Evolutionary conservation across 1,284 basidiomycete genomes (phyloP).

Genomic region (Papiliotrema terrestris): DNA sequence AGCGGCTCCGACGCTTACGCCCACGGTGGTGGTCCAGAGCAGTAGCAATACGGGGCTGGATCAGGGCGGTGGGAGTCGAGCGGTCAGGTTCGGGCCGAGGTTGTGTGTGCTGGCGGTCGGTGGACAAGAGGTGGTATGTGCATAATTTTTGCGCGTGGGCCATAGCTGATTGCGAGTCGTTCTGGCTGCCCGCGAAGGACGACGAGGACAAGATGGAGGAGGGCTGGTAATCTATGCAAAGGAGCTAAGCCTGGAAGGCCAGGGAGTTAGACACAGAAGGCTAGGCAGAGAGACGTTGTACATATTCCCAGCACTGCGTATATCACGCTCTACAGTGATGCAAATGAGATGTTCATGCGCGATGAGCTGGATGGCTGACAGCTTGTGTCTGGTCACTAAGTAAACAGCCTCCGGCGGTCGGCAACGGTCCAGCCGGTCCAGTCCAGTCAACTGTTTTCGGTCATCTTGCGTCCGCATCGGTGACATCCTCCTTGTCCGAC

Average conservation of each 20-base stretch:
- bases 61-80: conserved; percentile 50
- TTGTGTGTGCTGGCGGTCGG: conserved; percentile 83
- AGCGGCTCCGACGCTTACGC: conserved; percentile 1
- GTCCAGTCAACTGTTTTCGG: no score
- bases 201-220: conserved; percentile 10
- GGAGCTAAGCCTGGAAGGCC: no score
- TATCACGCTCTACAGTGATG: neutral
- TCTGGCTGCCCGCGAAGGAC: conserved; percentile 17
- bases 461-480: neutral
- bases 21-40: conserved; percentile 25
- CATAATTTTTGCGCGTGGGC: neutral
- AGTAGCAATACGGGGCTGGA: conserved; percentile 5
- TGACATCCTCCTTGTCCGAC: neutral
- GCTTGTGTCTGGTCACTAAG: no score
- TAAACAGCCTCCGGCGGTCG: no score
- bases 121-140: conserved; percentile 74
- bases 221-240: no score
- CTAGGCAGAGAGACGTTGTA: no score
- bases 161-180: conserved; percentile 10
- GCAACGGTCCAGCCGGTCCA: no score
- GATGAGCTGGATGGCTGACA: no score
- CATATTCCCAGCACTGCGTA: neutral
- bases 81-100: conserved; percentile 82
- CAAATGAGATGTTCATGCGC: no score
- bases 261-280: no score